Percentiles rank a stretch among this genome's conserved stretches.
Evolutionary conservation across 1,284 basidiomycete species (phyloP).

Genomic region (Schizopora paradoxa): DNA sequence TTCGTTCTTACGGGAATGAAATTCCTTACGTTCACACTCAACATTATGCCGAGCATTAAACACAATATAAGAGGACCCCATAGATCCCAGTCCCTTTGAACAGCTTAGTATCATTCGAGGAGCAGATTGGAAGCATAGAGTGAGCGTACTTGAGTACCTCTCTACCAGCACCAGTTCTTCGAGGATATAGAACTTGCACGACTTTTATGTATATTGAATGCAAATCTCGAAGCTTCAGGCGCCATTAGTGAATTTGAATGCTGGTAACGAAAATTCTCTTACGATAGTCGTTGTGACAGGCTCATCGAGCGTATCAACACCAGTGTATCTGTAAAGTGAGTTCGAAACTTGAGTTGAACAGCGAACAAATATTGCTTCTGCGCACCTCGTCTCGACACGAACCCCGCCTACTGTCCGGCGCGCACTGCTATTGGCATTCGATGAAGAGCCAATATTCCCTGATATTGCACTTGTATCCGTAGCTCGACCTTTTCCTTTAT

Average conservation of each 20-base stretch:
- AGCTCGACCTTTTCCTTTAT: conserved; percentile 68
- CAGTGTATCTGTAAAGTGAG: conserved; percentile 59
- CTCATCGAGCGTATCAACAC: conserved; percentile 85
- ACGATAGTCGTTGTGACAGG: conserved; percentile 87
- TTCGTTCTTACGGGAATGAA: background rate
- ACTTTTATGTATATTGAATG: conserved; percentile 88
- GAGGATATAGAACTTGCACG: conserved; percentile 88
- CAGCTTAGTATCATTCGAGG: conserved; percentile 12
- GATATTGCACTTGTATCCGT: conserved; percentile 59
- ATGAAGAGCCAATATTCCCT: conserved; percentile 79
- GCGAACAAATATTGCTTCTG: conserved; percentile 2
- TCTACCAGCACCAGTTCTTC: conserved; percentile 60
- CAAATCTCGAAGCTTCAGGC: conserved; percentile 72
- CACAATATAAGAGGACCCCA: conserved; percentile 93
- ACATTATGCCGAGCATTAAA: conserved; percentile 77
- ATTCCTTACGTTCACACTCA: conserved; percentile 76
- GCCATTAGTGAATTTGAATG: background rate
- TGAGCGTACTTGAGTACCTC: conserved; percentile 67
- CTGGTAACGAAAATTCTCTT: conserved; percentile 34
- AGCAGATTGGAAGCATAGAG: too few species aligned
- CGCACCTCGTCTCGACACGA: conserved; percentile 78
- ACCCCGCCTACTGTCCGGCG: conserved; percentile 73
- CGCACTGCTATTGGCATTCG: conserved; percentile 35
- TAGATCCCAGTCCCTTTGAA: conserved; percentile 85
- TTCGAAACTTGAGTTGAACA: conserved; percentile 1